Evolutionary conservation across 83 land plant genomes (phyloP).

Genomic region (Diphasiastrum complanatum): DNA sequence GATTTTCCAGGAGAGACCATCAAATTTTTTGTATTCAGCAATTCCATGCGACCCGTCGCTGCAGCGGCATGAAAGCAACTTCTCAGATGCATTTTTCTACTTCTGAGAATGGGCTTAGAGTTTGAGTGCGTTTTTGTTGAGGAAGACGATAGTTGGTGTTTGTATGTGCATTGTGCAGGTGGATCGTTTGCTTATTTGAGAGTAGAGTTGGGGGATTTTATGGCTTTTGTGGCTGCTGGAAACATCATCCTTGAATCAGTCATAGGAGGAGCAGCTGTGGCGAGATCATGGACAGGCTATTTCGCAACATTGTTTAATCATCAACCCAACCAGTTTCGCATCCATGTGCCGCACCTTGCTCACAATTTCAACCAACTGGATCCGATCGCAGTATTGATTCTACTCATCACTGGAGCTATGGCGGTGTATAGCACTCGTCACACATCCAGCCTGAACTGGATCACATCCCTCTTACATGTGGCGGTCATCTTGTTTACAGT

Average conservation of each 20-base stretch:
- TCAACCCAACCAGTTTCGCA: constrained; percentile 36
- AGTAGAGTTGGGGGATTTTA: constrained; percentile 76
- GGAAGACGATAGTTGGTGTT: neutral
- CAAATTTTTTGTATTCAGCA: neutral
- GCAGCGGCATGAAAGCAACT: too few relatives aligned
- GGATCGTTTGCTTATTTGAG: constrained; percentile 83
- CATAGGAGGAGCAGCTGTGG: constrained; percentile 64
- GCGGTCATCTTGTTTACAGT: constrained; percentile 52
- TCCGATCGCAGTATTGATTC: constrained; percentile 59
- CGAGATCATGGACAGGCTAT: constrained; percentile 73
- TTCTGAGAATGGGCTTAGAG: neutral
- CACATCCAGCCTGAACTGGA: constrained; percentile 53
- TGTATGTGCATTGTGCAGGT: constrained; percentile 29
- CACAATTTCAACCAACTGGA: constrained; percentile 57
- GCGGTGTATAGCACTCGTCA: constrained; percentile 45
- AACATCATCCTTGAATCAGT: constrained; percentile 72
- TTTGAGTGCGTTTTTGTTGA: neutral
- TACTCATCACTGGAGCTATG: constrained; percentile 31
- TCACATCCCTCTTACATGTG: constrained; percentile 36
- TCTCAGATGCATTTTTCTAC: too few relatives aligned
- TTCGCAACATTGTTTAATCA: constrained; percentile 55
- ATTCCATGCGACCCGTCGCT: neutral
- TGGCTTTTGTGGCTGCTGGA: constrained; percentile 71
- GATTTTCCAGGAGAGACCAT: neutral
- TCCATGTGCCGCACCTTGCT: constrained; percentile 36